Conservation (phyloP, 2,329 filamentous ascomycete genomes). For the Pyricularia grisea region DNA sequence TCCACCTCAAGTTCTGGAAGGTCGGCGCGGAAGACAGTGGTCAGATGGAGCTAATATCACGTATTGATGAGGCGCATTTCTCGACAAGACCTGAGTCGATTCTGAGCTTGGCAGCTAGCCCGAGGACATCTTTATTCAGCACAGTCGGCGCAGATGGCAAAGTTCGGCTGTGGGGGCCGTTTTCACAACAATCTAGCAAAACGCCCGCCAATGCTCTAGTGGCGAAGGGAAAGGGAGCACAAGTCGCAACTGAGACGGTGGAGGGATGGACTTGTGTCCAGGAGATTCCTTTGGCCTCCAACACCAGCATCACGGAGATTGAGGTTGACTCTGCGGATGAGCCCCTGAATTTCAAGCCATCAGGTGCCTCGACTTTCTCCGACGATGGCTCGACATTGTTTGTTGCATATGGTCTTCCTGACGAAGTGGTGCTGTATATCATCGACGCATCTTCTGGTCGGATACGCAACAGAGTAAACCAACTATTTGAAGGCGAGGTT, state of each 20-base stretch:
- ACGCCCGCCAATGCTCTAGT: slow-evolving; percentile 19
- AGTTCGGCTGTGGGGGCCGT: slow-evolving; percentile 71
- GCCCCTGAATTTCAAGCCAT: slow-evolving; percentile 17
- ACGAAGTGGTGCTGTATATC: slow-evolving; percentile 59
- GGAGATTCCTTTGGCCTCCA: slow-evolving; percentile 39
- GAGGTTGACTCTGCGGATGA: slow-evolving; percentile 7
- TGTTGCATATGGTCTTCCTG: slow-evolving; percentile 45
- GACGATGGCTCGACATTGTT: slow-evolving; percentile 80
- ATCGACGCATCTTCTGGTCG: slow-evolving; percentile 63
- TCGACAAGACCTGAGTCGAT: slow-evolving; percentile 47
- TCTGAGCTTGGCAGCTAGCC: slow-evolving; percentile 65
- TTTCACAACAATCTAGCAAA: slow-evolving; percentile 48
- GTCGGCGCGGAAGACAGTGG: slow-evolving; percentile 42
- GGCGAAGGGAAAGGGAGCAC: neutral
- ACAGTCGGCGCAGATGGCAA: slow-evolving; percentile 75
- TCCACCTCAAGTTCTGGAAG: slow-evolving; percentile 87
- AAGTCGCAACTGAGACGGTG: neutral
- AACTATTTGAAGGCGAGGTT: slow-evolving; percentile 56
- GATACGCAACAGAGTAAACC: slow-evolving; percentile 57
- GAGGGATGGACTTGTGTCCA: slow-evolving; percentile 12
- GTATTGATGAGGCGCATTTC: slow-evolving; percentile 75
- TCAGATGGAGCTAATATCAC: slow-evolving; percentile 65
- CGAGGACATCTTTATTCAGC: slow-evolving; percentile 62
- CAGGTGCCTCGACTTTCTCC: slow-evolving; percentile 65
- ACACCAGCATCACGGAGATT: slow-evolving; percentile 17